Evolutionary conservation across 768 basidiomycete species (phyloP).

Genomic region (Obba rivulosa): DNA sequence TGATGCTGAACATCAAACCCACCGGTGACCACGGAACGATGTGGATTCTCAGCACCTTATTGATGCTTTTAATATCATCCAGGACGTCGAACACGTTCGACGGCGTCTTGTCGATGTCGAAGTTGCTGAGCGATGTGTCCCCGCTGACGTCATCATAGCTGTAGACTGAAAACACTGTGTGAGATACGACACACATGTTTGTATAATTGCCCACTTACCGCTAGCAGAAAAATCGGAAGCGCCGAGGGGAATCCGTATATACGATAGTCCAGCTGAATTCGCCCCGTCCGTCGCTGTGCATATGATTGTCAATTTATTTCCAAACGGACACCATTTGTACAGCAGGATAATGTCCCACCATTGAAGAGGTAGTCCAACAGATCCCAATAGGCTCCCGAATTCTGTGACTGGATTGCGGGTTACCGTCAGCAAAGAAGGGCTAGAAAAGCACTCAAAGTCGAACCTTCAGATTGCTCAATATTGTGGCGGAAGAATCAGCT

Average conservation of each 20-base stretch:
- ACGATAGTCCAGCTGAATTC: constrained; percentile 61
- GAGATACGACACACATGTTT: background rate
- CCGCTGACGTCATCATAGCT: constrained; percentile 60
- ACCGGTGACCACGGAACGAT: constrained; percentile 75
- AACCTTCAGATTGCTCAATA: too few relatives aligned
- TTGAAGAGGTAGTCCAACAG: constrained; percentile 57
- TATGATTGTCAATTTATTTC: background rate
- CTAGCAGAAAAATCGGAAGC: constrained; percentile 67
- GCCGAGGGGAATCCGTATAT: constrained; percentile 65
- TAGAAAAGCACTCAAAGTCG: background rate
- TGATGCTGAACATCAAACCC: constrained; percentile 18
- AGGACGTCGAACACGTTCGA: constrained; percentile 60
- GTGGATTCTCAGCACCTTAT: constrained; percentile 48
- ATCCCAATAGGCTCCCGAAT: constrained; percentile 52
- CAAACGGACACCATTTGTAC: constrained; percentile 6
- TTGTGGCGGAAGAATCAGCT: too few relatives aligned
- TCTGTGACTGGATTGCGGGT: constrained; percentile 33
- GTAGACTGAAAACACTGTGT: constrained; percentile 40
- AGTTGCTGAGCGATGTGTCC: constrained; percentile 52
- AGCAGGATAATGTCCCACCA: too few relatives aligned
- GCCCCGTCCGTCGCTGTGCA: constrained; percentile 52
- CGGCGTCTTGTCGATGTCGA: constrained; percentile 55
- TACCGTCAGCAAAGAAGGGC: background rate
- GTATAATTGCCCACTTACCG: constrained; percentile 28
- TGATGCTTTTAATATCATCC: constrained; percentile 57